Conservation (phyloP, 345 rosid genomes). For the Kandelia obovata region DNA sequence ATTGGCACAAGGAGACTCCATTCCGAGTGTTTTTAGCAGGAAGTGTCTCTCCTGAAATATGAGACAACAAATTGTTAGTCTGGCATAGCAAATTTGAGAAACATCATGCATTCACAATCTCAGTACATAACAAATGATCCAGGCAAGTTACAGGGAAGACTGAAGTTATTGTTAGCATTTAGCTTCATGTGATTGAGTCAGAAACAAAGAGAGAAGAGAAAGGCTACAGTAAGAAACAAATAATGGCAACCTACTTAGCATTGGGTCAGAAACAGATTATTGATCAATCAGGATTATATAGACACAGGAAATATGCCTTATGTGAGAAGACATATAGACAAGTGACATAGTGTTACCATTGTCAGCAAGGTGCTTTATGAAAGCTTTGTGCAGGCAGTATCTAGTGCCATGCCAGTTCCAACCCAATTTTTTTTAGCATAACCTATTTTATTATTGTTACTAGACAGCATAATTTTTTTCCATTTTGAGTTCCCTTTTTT, state of each 20-base stretch:
- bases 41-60: conserved; percentile 80
- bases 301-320: neutral
- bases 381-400: neutral
- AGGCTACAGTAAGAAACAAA: too few relatives aligned
- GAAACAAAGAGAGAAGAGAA: neutral
- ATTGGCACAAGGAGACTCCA: conserved; percentile 63
- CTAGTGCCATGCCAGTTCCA: neutral
- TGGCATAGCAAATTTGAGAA: conserved; percentile 7
- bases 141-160: neutral
- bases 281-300: neutral
- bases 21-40: conserved; percentile 84
- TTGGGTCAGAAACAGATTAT: neutral
- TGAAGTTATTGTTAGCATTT: neutral
- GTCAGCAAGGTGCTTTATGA: neutral
- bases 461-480: neutral
- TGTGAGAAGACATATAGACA: neutral
- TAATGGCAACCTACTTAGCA: too few relatives aligned
- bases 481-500: too few relatives aligned
- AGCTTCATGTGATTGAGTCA: neutral
- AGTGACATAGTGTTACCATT: neutral
- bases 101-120: conserved; percentile 7
- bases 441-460: neutral
- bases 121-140: neutral
- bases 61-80: conserved; percentile 24
- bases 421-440: neutral